Base-by-base conservation (phyloP, 768 basidiomycete genomes). In the Galerina sulciceps region DNA sequence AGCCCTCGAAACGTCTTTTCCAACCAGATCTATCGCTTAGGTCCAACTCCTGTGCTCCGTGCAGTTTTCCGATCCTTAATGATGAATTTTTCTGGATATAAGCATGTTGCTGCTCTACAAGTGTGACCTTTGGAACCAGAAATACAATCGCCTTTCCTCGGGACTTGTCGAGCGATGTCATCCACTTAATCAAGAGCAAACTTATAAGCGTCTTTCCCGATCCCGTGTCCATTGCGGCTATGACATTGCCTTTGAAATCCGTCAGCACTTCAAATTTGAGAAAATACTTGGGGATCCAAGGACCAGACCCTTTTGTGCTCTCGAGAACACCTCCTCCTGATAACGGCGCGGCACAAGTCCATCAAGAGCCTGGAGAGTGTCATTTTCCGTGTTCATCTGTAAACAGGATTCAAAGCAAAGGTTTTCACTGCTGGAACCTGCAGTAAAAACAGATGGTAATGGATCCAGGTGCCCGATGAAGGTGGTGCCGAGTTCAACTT, bases 111-210 rank as follows among this genome's bases (percentile, higher is more conserved):
- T 96, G 94, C 62, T 90, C 85, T 18, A 95, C 94, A 14, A 96
- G 82, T 2, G 91, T 81, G 3, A 94, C 92, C 63, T 89, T 89
- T 0, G 94, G 94, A 2, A 93, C 93, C 35, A 96, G 80, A 67
- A 95, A 95, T 10, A 94, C 81, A 62, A 88, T 80, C 46, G 84
- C 81, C 71, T 90, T 91, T 53, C 79, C 81, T 41, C 73, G 64
- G 1, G 81, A 78, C 14, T 69, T 64, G 17, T 83, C 77, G 59
- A 82, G 82, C 0, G 82, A 67, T 17, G 85, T 78, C 55, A 90
- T 80, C 88, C 88, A 93, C 74, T 88, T 88, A 66, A 94, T 88
- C 57, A 95, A 78, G 17, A 93, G 75, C 3, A 90, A 76, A 10
- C 87, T 84, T 44, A 93, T 89, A 57, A 88, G 84, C 1, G 91